phyloP scores from a whole-genome alignment of 495 filamentous ascomycete species.

The Aspergillus ostianus region DNA sequence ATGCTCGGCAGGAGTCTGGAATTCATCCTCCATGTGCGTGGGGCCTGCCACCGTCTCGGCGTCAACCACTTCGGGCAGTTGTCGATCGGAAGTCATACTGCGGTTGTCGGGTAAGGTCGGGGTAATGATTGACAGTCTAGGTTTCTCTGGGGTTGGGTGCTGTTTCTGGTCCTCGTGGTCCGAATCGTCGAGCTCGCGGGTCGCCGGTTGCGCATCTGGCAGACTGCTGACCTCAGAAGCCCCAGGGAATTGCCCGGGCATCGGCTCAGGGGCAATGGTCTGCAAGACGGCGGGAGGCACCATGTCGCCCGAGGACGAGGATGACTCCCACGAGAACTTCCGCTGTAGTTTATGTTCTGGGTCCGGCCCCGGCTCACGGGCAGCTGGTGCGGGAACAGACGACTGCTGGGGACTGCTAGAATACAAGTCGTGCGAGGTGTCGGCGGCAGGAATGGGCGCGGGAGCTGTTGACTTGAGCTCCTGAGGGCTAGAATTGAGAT shows the following conservation, averaged over 20 bases:
- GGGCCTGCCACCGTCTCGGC: constrained; percentile 10
- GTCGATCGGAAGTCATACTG: constrained; percentile 16
- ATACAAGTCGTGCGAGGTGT: constrained; percentile 14
- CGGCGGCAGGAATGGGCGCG: constrained; percentile 20
- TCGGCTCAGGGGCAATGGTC: constrained; percentile 10
- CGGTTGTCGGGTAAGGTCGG: constrained; percentile 15
- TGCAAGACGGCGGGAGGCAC: constrained; percentile 2
- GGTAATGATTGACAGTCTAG: constrained; percentile 25
- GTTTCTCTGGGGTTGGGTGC: constrained; percentile 15
- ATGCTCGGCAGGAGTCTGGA: constrained; percentile 1
- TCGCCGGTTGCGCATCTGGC: neutral
- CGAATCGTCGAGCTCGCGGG: neutral
- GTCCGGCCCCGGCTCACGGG: constrained; percentile 7
- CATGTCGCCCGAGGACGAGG: constrained; percentile 18
- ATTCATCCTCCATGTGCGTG: constrained; percentile 10
- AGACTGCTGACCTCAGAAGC: constrained; percentile 16
- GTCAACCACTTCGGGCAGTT: constrained; percentile 13
- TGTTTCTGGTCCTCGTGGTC: neutral
- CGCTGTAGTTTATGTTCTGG: constrained; percentile 26
- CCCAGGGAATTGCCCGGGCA: constrained; percentile 21
- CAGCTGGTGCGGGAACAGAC: constrained; percentile 6
- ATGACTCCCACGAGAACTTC: constrained; percentile 46
- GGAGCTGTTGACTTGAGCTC: constrained; percentile 12
- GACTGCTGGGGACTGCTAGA: constrained; percentile 21
- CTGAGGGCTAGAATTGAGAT: constrained; percentile 14